phyloP scores from a whole-genome alignment of 495 filamentous ascomycete genomes.

The Choiromyces venosus region DNA sequence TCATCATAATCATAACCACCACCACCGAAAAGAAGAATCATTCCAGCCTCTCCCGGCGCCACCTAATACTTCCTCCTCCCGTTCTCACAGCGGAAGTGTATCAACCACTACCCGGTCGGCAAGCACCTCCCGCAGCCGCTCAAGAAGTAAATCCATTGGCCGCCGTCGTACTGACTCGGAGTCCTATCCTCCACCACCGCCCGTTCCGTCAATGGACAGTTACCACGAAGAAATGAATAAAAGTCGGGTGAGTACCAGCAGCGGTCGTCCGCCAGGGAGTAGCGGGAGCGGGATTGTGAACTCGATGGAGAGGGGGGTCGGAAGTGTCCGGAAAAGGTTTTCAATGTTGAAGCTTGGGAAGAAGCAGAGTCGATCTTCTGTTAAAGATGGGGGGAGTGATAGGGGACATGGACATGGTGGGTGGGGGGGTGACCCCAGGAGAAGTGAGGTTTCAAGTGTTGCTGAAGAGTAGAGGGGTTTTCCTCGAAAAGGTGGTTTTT shows the following conservation, averaged over 20 bases:
- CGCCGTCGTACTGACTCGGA: constrained; percentile 4
- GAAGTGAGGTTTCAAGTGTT: constrained; percentile 29
- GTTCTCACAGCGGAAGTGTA: constrained; percentile 18
- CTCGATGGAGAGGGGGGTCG: constrained; percentile 46
- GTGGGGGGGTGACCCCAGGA: background rate
- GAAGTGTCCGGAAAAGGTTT: constrained; percentile 63
- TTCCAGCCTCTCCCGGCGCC: constrained; percentile 5
- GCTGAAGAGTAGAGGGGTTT: constrained; percentile 34
- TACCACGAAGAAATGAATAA: constrained; percentile 16
- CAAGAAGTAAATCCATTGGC: constrained; percentile 29
- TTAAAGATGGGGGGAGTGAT: constrained; percentile 49
- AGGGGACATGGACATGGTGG: constrained; percentile 40
- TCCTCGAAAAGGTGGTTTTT: constrained; percentile 21
- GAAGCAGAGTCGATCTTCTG: constrained; percentile 56
- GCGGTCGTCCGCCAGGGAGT: constrained; percentile 31
- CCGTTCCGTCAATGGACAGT: background rate
- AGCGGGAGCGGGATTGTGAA: constrained; percentile 36
- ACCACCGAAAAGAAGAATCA: background rate
- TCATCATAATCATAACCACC: background rate
- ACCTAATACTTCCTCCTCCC: constrained; percentile 3
- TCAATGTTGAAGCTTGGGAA: constrained; percentile 63
- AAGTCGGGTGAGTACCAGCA: constrained; percentile 22
- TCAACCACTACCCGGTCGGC: constrained; percentile 24
- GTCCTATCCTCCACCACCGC: background rate
- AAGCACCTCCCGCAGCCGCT: constrained; percentile 28